Evolutionary conservation across 176 grass and related monocot species (phyloP).

Genomic region (Bromus sterilis): DNA sequence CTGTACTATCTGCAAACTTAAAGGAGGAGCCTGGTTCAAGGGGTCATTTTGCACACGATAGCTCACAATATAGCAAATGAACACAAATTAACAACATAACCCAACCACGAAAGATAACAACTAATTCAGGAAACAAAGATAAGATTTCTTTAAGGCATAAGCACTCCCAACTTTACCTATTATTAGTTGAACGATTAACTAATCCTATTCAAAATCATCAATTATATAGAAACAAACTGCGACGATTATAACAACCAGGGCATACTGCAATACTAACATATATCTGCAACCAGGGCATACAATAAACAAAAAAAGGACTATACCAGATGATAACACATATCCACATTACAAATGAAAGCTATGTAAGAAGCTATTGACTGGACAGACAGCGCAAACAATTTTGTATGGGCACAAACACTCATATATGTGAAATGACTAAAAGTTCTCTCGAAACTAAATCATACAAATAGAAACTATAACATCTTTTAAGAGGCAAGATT

Average conservation of each 20-base stretch:
- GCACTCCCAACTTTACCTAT: neutral
- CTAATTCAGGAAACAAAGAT: neutral
- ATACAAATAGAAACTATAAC: no score
- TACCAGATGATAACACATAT: neutral
- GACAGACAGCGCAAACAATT: neutral
- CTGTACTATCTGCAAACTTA: no score
- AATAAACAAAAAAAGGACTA: neutral
- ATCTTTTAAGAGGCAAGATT: no score
- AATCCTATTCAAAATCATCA: neutral
- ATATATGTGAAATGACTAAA: neutral
- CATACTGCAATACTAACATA: neutral
- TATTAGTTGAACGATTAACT: neutral
- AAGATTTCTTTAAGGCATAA: neutral
- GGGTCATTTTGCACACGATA: no score
- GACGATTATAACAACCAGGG: neutral
- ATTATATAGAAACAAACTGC: neutral
- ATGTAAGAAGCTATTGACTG: no score
- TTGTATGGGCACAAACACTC: neutral
- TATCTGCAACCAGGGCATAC: no score
- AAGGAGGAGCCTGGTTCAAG: no score
- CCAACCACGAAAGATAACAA: neutral
- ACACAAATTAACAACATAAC: neutral
- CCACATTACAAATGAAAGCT: neutral
- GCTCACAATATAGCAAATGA: neutral
- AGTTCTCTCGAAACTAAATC: neutral